These are phyloP conservation scores for Coniochaeta ligniaria DNA, from an alignment of 2,329 filamentous ascomycete genomes.

Conservation along the genomic window DNA sequence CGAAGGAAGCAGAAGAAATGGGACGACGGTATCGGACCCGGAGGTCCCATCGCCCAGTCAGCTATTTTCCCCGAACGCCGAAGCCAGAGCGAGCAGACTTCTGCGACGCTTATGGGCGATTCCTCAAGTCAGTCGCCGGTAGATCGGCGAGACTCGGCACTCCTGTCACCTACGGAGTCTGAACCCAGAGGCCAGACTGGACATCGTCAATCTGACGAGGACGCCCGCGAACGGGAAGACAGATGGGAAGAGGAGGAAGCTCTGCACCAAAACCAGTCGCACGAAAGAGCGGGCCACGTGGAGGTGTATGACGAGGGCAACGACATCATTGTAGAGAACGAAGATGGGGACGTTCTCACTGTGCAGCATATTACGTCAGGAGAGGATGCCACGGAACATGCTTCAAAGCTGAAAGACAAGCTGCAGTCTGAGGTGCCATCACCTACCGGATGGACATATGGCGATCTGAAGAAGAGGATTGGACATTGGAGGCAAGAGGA, in stretches of 20 bases:
- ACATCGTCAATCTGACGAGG: conserved; percentile 2
- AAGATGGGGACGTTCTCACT: conserved; percentile 77
- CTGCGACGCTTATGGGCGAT: conserved; percentile 8
- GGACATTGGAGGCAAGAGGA: conserved; percentile 52
- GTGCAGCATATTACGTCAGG: conserved; percentile 37
- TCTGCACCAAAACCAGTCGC: neutral
- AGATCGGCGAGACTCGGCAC: conserved; percentile 16
- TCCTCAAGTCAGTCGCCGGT: conserved; percentile 8
- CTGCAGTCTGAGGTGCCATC: conserved; percentile 22
- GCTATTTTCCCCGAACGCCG: conserved; percentile 68
- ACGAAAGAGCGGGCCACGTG: conserved; percentile 23
- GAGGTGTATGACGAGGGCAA: conserved; percentile 78
- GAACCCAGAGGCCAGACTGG: neutral
- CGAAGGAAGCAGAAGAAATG: conserved; percentile 60
- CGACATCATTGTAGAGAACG: conserved; percentile 74
- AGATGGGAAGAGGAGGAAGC: conserved; percentile 3
- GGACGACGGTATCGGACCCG: conserved; percentile 67
- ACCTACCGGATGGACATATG: conserved; percentile 32
- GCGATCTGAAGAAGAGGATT: conserved; percentile 40
- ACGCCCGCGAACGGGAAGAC: conserved; percentile 4
- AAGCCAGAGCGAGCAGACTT: conserved; percentile 14
- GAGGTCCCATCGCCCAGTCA: conserved; percentile 83
- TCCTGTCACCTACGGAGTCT: conserved; percentile 7
- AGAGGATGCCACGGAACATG: conserved; percentile 11
- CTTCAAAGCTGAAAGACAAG: conserved; percentile 20